Conservation (phyloP, 108 stramenopile genomes). For the Mediolabrus comicus region DNA sequence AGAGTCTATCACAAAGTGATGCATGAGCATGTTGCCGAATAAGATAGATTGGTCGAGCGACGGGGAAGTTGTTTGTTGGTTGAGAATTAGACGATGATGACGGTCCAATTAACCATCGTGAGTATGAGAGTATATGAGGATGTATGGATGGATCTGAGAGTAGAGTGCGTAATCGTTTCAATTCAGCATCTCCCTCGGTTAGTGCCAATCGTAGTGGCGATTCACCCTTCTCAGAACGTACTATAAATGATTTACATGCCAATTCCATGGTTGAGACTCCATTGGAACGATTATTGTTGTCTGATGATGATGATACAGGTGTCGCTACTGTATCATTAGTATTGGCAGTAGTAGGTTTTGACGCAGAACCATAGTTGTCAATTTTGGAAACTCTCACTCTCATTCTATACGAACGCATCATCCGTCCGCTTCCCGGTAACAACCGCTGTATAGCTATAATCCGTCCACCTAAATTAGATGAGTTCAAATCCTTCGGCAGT, state of each 20-base stretch:
- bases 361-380: conserved; percentile 12
- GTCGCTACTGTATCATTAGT: neutral
- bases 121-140: conserved; percentile 39
- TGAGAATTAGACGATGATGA: conserved; percentile 2
- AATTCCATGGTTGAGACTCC: conserved; percentile 24
- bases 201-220: conserved; percentile 11
- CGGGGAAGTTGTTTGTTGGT: neutral
- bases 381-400: conserved; percentile 47
- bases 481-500: conserved; percentile 30
- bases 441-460: conserved; percentile 19
- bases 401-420: conserved; percentile 78
- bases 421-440: conserved; percentile 73
- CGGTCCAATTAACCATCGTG: conserved; percentile 38
- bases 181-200: conserved; percentile 43
- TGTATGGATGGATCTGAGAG: conserved; percentile 32
- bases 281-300: neutral
- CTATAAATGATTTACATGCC: conserved; percentile 42
- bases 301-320: neutral
- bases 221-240: conserved; percentile 28
- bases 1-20: conserved; percentile 89
- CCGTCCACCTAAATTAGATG: conserved; percentile 27
- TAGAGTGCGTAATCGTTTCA: conserved; percentile 36
- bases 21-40: conserved; percentile 89
- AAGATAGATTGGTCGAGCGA: conserved; percentile 59
- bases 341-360: conserved; percentile 27